Evolutionary conservation across 176 grass and related monocot genomes (phyloP), one percentile per base, ranked within the genome.

Genomic region (Carex littledalei): DNA sequence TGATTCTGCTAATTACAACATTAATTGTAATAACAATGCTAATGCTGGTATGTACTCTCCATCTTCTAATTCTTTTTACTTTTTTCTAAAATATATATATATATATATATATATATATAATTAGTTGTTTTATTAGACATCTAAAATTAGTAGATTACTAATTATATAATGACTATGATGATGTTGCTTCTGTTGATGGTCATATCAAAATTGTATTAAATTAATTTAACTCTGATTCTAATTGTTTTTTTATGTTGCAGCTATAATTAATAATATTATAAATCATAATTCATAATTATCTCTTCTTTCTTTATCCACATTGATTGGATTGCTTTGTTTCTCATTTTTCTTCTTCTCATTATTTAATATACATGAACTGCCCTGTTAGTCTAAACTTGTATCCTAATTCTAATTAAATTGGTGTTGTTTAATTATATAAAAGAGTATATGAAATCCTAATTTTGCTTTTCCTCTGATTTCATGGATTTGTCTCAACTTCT

Each of bases 1-100:
- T 81, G 92, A 94, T 54, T 86, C 92, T 63, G 86, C 90, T 43
- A 89, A 79, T 79, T 45, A 45, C 43, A 45, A 45, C 43, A 45
- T 45, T 45, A 45, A 45, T 45, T 45, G 6, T 8, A 45, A 8
- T 45, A 45, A 45, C 43, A 45, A 45, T 45, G 43, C 43, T 45
- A 45, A 45, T 45, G 43, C 43, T 45, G 43, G 43, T 45, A 45
- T 45, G 8, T 45, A 45, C 43, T 45, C 43, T 45, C 43, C 8
- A 55, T 41, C 39, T 41, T 18, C 56, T 18, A 58, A 4, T 39
- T 69, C 17, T 4, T 17, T 3, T 14, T 43, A 41, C 39, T 43
- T 7, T 68, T 7, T 68, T 7, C 37, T 15, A 17, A 29, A 20
- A n/a, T n/a, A n/a, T n/a, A n/a, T n/a, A n/a, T n/a, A n/a, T n/a